Base-by-base conservation (phyloP, 208 protist species). In the Acanthamoeba healyi region DNA sequence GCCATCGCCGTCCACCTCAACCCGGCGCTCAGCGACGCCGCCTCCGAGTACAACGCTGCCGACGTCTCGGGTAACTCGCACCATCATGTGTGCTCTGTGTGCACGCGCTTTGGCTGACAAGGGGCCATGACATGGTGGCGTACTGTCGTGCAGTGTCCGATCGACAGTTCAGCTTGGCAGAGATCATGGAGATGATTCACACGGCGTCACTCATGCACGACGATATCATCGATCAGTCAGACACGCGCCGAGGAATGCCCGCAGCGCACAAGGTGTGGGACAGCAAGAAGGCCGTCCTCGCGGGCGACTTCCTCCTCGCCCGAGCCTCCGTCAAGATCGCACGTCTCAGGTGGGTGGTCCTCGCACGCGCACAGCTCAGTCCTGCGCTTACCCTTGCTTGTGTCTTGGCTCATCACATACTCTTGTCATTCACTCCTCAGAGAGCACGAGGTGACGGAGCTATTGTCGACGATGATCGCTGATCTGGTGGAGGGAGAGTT, bases 121-220 rank as follows among this genome's bases (percentile, higher is more conserved):
- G n/a, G n/a, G n/a, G n/a, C n/a, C n/a, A n/a, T 49, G 42, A 32
- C 40, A 14, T 58, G 26, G 4, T 34, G 77, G 26, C 7, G 49
- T 87, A 4, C 7, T 17, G 34, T 77, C 42, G 5, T 29, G 5
- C 42, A 86, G 84, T 90, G 49, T 70, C 87, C 5, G 94, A 67
- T 14, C 29, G 34, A 51, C 94, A 95, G 70, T 46, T 82, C 15
- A 86, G 97, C 32, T 96, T 99, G 46, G 98, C 98, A 9, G 98
- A 99, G 94, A 98, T 99, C 79, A 99, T 98, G 26, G 98, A 99
- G 95, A 98, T 99, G 89, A 99, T 99, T 54, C 98, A 99, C 97
- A 98, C 98, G 3, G 98, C 98, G 32, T 98, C 97, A 34, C 97
- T 99, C 19, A 97, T 99, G n/a, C 98, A 99, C 92, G 98, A 99